Evolutionary conservation across 1,139 yeast species (phyloP).

Genomic region (Yamadazyma diddensiae): DNA sequence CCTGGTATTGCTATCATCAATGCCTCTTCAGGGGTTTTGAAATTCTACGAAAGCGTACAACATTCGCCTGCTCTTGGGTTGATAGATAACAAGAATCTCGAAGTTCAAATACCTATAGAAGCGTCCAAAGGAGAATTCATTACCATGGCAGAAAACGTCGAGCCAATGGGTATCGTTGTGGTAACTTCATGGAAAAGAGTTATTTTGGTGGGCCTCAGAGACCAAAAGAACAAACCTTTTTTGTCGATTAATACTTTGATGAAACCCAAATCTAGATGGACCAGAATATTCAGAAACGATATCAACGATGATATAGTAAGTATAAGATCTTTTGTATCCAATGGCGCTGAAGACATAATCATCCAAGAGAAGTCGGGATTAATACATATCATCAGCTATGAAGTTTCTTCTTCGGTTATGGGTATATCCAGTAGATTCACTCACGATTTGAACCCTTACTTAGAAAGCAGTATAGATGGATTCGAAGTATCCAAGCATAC

Average conservation of each 20-base stretch:
- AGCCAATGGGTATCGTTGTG: constrained; percentile 72
- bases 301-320: constrained; percentile 53
- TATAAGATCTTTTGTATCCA: constrained; percentile 51
- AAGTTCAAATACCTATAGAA: constrained; percentile 36
- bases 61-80: constrained; percentile 69
- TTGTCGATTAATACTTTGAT: constrained; percentile 38
- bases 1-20: constrained; percentile 70
- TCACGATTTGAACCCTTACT: constrained; percentile 26
- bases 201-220: constrained; percentile 61
- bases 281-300: constrained; percentile 22
- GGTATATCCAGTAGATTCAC: constrained; percentile 26
- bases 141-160: constrained; percentile 57
- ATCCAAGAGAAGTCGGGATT: constrained; percentile 47
- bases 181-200: constrained; percentile 74
- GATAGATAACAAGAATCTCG: constrained; percentile 41
- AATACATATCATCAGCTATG: constrained; percentile 32
- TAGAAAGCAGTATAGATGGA: constrained; percentile 38
- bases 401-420: constrained; percentile 29
- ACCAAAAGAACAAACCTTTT: constrained; percentile 62
- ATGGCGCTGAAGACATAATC: constrained; percentile 48
- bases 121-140: constrained; percentile 51
- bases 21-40: constrained; percentile 51
- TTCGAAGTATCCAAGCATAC: constrained; percentile 30
- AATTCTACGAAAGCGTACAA: constrained; percentile 66
- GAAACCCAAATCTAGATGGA: constrained; percentile 22